phyloP scores from a whole-genome alignment of 768 basidiomycete species.

The Cystobasidium ongulense region DNA sequence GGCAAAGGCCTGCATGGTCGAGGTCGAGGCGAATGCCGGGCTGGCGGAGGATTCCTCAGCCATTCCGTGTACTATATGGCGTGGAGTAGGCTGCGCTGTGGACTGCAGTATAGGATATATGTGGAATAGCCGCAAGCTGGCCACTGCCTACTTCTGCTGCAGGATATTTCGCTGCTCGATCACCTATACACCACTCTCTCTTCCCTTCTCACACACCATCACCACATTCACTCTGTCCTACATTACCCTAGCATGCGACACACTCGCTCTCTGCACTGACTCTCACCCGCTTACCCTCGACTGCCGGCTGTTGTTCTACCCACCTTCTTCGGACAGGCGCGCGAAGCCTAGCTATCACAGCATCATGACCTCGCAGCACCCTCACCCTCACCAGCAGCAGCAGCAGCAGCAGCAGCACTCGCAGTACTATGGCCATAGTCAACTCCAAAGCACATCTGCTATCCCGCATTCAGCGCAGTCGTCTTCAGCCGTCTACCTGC shows the following conservation, averaged over 20 bases:
- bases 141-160: no score
- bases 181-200: no score
- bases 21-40: background rate
- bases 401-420: background rate
- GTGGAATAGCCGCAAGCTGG: no score
- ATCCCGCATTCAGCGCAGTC: background rate
- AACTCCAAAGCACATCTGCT: background rate
- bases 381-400: background rate
- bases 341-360: background rate
- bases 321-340: background rate
- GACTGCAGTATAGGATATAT: no score
- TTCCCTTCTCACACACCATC: no score
- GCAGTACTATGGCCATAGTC: background rate
- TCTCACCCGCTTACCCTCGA: background rate
- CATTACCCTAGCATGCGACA: no score
- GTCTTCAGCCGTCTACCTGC: background rate
- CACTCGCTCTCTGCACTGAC: background rate
- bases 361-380: background rate
- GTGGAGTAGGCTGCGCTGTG: background rate
- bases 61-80: background rate
- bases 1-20: slow-evolving; percentile 43
- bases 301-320: no score
- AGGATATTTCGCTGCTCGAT: no score
- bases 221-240: no score
- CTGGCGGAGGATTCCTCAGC: background rate